Base-by-base conservation (phyloP, 2,329 filamentous ascomycete species). In the Exophiala aquamarina region DNA sequence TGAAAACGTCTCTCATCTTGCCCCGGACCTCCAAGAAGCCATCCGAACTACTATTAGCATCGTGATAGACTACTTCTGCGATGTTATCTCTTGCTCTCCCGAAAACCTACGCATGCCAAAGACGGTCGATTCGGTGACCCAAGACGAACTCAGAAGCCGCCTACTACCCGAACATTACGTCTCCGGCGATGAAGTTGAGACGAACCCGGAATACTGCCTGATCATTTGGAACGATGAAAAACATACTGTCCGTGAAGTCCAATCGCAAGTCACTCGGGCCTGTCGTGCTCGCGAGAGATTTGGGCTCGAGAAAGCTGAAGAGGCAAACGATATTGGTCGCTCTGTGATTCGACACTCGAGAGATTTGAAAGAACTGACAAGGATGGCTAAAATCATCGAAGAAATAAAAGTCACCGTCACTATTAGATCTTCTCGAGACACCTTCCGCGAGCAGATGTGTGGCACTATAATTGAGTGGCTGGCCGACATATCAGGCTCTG, bases 191-290 rank as follows among this genome's bases (percentile, higher is more conserved):
- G 73, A 81, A 29, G 64, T 70, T 5, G 80, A 84, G 46, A 75
- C 81, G 2, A 77, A 84, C 18, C 81, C 81, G 10, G 89, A 95
- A 59, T 98, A 86, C 66, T 86, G 88, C 4, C 72, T 98, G 35
- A 74, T 96, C 13, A 74, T 98, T 4, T 98, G 93, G 93, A 98
- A 98, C 60, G 93, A 98, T 56, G 93, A 98, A 70, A 98, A 98
- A 68, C 93, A 98, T 65, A 98, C 93, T 0, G 85, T 97, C 34
- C 81, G 84, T 37, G 93, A 98, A 65, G 92, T 98, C 4, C 79
- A 85, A 57, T 83, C 94, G 47, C 92, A 97, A 65, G 89, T 98
- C 17, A 87, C 89, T 3, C 81, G 92, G 55, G 93, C 93, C 40
- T 98, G 93, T 72, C 82, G 80, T 51, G 84, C 88, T 56, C 80